Evolutionary conservation across 768 basidiomycete genomes (phyloP).

Genomic region (Leccinum aurantiacum): DNA sequence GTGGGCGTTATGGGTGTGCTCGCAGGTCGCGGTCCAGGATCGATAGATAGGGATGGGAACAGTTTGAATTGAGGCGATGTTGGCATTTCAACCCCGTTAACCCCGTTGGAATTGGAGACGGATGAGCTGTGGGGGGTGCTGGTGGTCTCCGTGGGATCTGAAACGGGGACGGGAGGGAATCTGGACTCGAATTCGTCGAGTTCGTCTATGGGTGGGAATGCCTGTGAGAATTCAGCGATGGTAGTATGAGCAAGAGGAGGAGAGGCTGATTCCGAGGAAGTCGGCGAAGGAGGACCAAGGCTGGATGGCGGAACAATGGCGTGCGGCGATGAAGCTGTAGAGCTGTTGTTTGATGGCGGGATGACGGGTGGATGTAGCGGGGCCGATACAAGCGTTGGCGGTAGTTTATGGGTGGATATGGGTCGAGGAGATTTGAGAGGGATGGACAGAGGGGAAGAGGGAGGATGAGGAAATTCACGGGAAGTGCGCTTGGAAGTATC

Average conservation of each 20-base stretch:
- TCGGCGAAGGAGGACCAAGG: slow-evolving; percentile 75
- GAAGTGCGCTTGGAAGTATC: slow-evolving; percentile 57
- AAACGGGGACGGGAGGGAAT: slow-evolving; percentile 50
- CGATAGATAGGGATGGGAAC: slow-evolving; percentile 46
- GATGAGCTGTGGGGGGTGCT: slow-evolving; percentile 9
- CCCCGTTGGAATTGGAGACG: slow-evolving; percentile 32
- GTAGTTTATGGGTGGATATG: slow-evolving; percentile 39
- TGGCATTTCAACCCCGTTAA: slow-evolving; percentile 31
- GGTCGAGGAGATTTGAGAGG: slow-evolving; percentile 33
- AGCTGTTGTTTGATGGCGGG: slow-evolving; percentile 29
- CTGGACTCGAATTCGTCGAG: slow-evolving; percentile 56
- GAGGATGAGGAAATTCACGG: slow-evolving; percentile 46
- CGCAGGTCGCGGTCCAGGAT: slow-evolving; percentile 57
- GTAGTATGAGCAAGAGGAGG: slow-evolving; percentile 43
- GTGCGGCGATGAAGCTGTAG: slow-evolving; percentile 50
- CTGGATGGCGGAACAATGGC: slow-evolving; percentile 68
- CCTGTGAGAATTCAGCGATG: slow-evolving; percentile 57
- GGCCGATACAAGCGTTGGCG: slow-evolving; percentile 35
- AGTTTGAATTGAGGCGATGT: slow-evolving; percentile 32
- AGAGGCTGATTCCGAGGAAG: slow-evolving; percentile 67
- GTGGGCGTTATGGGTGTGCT: slow-evolving; percentile 69
- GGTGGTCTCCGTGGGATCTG: slow-evolving; percentile 38
- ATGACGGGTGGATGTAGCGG: slow-evolving; percentile 22
- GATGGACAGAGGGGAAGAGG: slow-evolving; percentile 29
- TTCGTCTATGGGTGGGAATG: slow-evolving; percentile 80